Evolutionary conservation across 352 stramenopile genomes (phyloP).

Genomic region (Pythium rishiriense): DNA sequence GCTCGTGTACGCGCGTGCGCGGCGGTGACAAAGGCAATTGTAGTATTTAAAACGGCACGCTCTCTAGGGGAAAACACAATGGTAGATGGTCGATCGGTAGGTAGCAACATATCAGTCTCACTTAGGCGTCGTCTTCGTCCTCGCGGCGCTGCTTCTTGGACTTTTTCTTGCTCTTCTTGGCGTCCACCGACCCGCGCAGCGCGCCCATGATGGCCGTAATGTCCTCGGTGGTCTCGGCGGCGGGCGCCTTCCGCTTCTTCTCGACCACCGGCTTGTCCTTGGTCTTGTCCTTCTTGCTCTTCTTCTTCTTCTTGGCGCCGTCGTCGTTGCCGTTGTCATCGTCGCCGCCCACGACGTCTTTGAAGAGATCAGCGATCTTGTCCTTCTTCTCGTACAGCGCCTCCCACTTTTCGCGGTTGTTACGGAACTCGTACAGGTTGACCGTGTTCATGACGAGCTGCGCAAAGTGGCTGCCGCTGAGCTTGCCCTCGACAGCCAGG

Average conservation of each 20-base stretch:
- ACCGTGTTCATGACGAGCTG: slow-evolving; percentile 82
- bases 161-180: slow-evolving; percentile 34
- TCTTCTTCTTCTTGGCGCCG: slow-evolving; percentile 17
- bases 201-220: slow-evolving; percentile 71
- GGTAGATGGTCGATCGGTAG: too few relatives aligned
- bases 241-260: slow-evolving; percentile 27
- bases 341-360: slow-evolving; percentile 57
- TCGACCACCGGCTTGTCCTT: slow-evolving; percentile 22
- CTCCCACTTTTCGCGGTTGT: slow-evolving; percentile 76
- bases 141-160: slow-evolving; percentile 35
- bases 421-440: slow-evolving; percentile 79
- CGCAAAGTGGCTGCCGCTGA: slow-evolving; percentile 78
- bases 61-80: too few relatives aligned
- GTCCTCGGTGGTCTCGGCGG: slow-evolving; percentile 43
- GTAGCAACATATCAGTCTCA: background rate
- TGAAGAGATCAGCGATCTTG: slow-evolving; percentile 81
- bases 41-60: background rate
- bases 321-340: slow-evolving; percentile 28
- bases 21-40: background rate
- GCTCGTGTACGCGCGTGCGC: slow-evolving; percentile 13
- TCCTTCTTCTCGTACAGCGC: slow-evolving; percentile 74
- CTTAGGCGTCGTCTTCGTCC: slow-evolving; percentile 2
- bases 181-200: slow-evolving; percentile 31
- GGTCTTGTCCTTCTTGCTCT: slow-evolving; percentile 26
- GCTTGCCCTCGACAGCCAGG: slow-evolving; percentile 63